Evolutionary conservation across 2,329 filamentous ascomycete species (phyloP), one percentile per base, ranked within the genome.

Genomic region (Venturia asperata): DNA sequence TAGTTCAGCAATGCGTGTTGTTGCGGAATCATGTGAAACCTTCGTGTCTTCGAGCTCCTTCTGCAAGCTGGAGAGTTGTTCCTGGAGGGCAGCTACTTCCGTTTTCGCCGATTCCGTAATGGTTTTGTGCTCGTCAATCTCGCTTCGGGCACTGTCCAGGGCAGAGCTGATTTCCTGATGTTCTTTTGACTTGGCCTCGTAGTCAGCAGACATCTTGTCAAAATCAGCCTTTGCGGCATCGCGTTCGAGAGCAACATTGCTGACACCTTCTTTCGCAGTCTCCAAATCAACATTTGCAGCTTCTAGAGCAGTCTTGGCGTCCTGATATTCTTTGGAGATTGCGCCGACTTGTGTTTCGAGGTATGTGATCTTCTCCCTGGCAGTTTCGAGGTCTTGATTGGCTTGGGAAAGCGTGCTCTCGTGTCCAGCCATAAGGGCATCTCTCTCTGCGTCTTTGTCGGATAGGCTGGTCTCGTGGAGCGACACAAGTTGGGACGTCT

Each of bases 231-330:
- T 62, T 27, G 27, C 39, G 4, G 60, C 39, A 47, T 43, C 43
- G 15, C 39, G 60, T 19, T 62, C 43, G n/a, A 19, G 5, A 6
- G 60, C 43, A 30, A 43, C 27, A 27, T 62, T 24, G 60, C n/a
- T 63, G 45, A 49, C 47, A 9, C 34, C 30, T 34, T 17, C 24
- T 63, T 49, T 42, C 56, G 63, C 52, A 5, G 52, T 24, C 39
- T 64, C 63, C n/a, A 64, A n/a, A 60, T 64, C 62, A 49, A 10
- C 43, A 21, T 63, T 24, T 21, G 62, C 62, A 27, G 41, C 62
- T 37, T 63, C 62, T 5, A 63, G 24, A 24, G 64, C 64, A 15
- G 41, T 37, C 24, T 39, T 42, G 7, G 56, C 52, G 27, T 61
- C 64, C 37, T 37, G 42, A 41, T 56, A 39, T 43, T 66, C 64